Evolutionary conservation across 192 early-diverging fungal species (phyloP).

Genomic region (Rhizophagus clarus): DNA sequence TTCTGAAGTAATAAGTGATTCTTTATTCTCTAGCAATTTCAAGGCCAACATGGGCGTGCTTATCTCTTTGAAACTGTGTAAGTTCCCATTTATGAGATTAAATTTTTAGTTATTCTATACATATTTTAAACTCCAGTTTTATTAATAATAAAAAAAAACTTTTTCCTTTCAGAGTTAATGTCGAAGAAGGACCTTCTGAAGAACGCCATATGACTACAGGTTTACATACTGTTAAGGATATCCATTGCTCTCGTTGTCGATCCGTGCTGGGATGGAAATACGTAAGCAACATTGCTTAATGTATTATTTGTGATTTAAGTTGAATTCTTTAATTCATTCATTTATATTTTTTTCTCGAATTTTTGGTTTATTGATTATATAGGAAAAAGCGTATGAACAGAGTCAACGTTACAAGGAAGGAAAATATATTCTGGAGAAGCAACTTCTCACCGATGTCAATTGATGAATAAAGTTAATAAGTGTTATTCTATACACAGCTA

Average conservation of each 20-base stretch:
- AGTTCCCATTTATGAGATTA: constrained; percentile 1
- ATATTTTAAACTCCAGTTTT: constrained; percentile 6
- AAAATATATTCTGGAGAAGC: constrained; percentile 71
- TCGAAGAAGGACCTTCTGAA: constrained; percentile 54
- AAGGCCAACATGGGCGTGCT: constrained; percentile 64
- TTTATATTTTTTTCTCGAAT: neutral
- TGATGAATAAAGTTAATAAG: neutral
- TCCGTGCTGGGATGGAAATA: constrained; percentile 67
- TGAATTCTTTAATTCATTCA: neutral
- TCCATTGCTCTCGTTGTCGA: constrained; percentile 60
- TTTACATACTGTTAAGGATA: constrained; percentile 68
- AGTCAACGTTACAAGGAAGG: constrained; percentile 76
- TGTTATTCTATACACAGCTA: neutral
- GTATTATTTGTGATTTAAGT: neutral
- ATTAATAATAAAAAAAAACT: neutral
- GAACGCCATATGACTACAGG: constrained; percentile 75
- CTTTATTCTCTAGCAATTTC: constrained; percentile 50
- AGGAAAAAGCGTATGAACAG: constrained; percentile 64
- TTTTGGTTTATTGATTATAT: neutral
- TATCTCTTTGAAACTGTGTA: constrained; percentile 69
- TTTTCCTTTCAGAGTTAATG: constrained; percentile 51
- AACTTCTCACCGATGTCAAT: constrained; percentile 49
- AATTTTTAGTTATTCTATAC: neutral
- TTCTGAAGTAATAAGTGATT: neutral
- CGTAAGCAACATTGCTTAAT: constrained; percentile 37